Conservation (phyloP, 2,329 filamentous ascomycete species). For the Chrysosporium keratinophilum region DNA sequence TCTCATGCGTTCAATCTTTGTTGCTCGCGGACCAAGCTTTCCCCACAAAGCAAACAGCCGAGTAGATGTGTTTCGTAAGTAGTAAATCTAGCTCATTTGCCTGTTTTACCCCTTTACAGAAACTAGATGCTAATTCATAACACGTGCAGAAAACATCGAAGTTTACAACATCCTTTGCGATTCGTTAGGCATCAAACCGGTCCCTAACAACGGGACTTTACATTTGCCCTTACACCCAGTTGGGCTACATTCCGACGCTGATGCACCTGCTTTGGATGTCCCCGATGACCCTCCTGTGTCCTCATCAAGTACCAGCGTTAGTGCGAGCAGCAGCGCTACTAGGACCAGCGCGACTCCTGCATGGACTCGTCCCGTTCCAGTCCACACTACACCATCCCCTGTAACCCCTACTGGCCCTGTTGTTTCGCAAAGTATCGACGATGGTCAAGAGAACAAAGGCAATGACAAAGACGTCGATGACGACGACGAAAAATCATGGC, state of each 20-base stretch:
- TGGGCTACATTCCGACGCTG: slow-evolving; percentile 37
- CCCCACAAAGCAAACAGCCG: slow-evolving; percentile 72
- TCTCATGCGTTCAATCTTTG: slow-evolving; percentile 90
- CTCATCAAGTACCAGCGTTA: background rate
- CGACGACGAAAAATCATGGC: background rate
- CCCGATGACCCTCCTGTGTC: slow-evolving; percentile 26
- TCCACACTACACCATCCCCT: background rate
- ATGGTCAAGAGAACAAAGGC: background rate
- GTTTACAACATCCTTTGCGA: slow-evolving; percentile 94
- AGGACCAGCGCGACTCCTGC: background rate
- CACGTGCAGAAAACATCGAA: slow-evolving; percentile 67
- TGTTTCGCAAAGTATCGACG: background rate
- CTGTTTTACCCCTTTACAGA: background rate
- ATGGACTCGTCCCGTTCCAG: slow-evolving; percentile 6
- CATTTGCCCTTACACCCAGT: slow-evolving; percentile 37
- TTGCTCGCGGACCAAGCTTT: slow-evolving; percentile 85
- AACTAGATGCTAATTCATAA: slow-evolving; percentile 12
- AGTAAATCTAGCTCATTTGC: background rate
- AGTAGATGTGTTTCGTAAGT: slow-evolving; percentile 72
- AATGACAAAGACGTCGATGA: background rate
- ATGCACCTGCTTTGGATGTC: slow-evolving; percentile 24
- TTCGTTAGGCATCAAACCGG: slow-evolving; percentile 61
- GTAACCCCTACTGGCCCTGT: background rate
- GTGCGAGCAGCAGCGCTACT: background rate
- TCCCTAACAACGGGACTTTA: slow-evolving; percentile 79